Evolutionary conservation across 257 asterid genomes (phyloP), one percentile per base, ranked within the genome.

Genomic region (Eustoma russellianum): DNA sequence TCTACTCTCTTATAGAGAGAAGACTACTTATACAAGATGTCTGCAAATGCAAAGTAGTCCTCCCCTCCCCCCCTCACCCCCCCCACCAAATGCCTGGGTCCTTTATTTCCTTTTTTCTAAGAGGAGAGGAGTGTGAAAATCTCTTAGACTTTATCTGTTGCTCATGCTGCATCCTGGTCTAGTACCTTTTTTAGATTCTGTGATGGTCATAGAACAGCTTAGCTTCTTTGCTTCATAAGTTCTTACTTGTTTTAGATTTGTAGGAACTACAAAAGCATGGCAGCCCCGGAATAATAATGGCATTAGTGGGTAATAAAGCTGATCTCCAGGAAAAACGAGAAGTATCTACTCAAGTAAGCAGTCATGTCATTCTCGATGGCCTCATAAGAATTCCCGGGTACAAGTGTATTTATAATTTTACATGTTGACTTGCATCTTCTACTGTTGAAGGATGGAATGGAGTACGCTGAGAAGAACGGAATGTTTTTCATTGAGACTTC

Each of bases 401-500:
- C 57, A 51, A 33, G 43, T 48, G 14, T 53, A 51, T 53, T 59
- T 35, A 58, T 40, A n/a, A n/a, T n/a, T n/a, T n/a, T n/a, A n/a
- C n/a, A 30, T 49, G 13, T 35, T 65, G 58, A 41, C 33, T 47
- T 65, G 11, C 50, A 18, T 57, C 60, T 38, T 33, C 57, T 46
- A 49, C 28, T 40, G 43, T 48, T 60, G 52, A 79, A 92, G 99
- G 93, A 83, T 63, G 99, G 86, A 53, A 76, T 62, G 19, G 95
- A 85, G 34, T 83, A 80, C 59, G 95, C 99, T 0, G 97, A 88
- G 72, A 88, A 75, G 93, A 88, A 88, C 34, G 94, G 95, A 48
- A 92, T 92, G 99, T 92, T 88, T 70, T 88, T 88, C 54, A 92
- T 88, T 13, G 99, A 92, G 81, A 92, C 97, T 34, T 88, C 99